These are phyloP conservation scores for Candida taoyuanica DNA, from an alignment of 805 yeast genomes.

Conservation along the genomic window DNA sequence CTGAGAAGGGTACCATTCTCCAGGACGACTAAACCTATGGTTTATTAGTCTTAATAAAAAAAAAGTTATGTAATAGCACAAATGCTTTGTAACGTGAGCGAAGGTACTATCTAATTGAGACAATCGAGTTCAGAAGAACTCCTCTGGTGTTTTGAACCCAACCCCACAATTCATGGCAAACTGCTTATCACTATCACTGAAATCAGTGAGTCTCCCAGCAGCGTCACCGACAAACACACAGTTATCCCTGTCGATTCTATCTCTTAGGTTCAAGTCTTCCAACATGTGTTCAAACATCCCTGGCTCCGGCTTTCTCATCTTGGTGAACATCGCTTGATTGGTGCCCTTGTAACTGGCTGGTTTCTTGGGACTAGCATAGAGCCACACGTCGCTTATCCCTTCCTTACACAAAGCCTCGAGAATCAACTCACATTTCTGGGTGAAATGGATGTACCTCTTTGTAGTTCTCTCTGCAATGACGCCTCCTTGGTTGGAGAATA, in stretches of 20 bases:
- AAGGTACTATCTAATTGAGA: too few relatives aligned
- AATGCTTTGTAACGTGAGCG: too few relatives aligned
- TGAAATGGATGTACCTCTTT: slow-evolving; percentile 36
- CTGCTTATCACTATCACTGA: slow-evolving; percentile 68
- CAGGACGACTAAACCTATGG: slow-evolving; percentile 43
- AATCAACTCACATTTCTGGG: slow-evolving; percentile 37
- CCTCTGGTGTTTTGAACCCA: slow-evolving; percentile 68
- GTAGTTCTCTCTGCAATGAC: slow-evolving; percentile 38
- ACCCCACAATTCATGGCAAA: slow-evolving; percentile 63
- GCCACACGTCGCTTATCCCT: slow-evolving; percentile 32
- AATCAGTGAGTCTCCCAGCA: slow-evolving; percentile 78
- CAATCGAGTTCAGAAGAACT: slow-evolving; percentile 41
- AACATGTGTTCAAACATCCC: slow-evolving; percentile 72
- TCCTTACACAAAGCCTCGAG: slow-evolving; percentile 27
- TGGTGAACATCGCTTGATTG: slow-evolving; percentile 16
- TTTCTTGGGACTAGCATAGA: slow-evolving; percentile 62
- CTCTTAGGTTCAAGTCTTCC: slow-evolving; percentile 29
- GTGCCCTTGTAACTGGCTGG: slow-evolving; percentile 32
- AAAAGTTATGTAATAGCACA: too few relatives aligned
- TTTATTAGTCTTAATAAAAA: not conserved
- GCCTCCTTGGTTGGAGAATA: slow-evolving; percentile 87
- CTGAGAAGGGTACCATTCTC: slow-evolving; percentile 86
- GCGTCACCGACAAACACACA: slow-evolving; percentile 93
- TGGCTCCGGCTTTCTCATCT: slow-evolving; percentile 64
- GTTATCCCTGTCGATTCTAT: slow-evolving; percentile 33